These are phyloP conservation scores for Vitellaria paradoxa DNA, from an alignment of 179 eudicot species.

Conservation along the genomic window DNA sequence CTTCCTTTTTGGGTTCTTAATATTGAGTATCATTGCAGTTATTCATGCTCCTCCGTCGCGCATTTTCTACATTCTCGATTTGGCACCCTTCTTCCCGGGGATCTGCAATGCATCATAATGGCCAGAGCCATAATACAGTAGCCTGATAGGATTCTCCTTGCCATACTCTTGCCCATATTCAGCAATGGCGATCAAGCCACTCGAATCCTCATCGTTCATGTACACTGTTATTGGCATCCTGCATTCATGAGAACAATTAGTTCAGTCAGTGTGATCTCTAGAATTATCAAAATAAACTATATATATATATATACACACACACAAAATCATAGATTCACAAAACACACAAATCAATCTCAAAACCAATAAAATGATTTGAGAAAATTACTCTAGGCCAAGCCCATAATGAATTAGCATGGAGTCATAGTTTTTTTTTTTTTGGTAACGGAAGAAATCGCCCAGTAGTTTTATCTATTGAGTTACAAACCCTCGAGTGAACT, in stretches of 20 bases:
- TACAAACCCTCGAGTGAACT: no score
- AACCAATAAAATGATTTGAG: no score
- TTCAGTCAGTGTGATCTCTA: neutral
- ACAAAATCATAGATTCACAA: no score
- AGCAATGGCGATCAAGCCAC: constrained; percentile 84
- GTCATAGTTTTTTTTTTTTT: no score
- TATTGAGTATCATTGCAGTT: neutral
- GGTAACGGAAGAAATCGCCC: no score
- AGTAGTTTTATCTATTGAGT: no score
- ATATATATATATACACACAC: no score
- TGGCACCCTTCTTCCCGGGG: constrained; percentile 50
- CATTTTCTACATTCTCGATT: constrained; percentile 44
- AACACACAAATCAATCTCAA: no score
- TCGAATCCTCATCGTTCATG: constrained; percentile 64
- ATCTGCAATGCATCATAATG: constrained; percentile 82
- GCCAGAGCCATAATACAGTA: constrained; percentile 87
- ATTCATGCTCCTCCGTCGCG: neutral
- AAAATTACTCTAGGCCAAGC: no score
- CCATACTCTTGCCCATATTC: constrained; percentile 96
- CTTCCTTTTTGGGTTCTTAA: neutral
- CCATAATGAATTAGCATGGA: no score
- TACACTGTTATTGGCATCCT: constrained; percentile 98
- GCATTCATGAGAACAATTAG: constrained; percentile 18
- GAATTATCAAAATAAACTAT: no score
- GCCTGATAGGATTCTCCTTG: constrained; percentile 72